These are phyloP conservation scores for Penicillium sp. DNA, from an alignment of 2,329 filamentous ascomycete genomes.

Conservation along the genomic window DNA sequence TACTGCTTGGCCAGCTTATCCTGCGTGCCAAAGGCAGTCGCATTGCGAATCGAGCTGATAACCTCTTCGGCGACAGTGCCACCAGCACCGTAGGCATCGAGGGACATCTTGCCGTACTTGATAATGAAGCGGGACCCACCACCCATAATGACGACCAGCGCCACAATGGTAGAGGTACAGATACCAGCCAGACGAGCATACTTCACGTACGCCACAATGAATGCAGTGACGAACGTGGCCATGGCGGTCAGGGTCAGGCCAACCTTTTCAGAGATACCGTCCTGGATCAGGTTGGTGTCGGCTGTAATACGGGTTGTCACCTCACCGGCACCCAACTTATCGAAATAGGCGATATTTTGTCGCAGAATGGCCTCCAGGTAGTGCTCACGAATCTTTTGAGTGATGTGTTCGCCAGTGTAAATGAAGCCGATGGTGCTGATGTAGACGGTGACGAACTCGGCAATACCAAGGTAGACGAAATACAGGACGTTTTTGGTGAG, in stretches of 20 bases:
- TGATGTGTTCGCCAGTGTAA: constrained; percentile 77
- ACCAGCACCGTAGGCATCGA: constrained; percentile 77
- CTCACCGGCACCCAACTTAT: constrained; percentile 88
- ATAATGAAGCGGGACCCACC: constrained; percentile 71
- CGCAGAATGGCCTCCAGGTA: constrained; percentile 81
- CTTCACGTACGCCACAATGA: constrained; percentile 84
- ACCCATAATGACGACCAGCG: constrained; percentile 76
- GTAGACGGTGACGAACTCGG: constrained; percentile 74
- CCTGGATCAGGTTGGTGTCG: constrained; percentile 90
- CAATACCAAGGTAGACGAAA: constrained; percentile 81
- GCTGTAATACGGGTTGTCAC: constrained; percentile 92
- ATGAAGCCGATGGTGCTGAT: constrained; percentile 85
- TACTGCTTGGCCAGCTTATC: constrained; percentile 87
- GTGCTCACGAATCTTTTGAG: constrained; percentile 73
- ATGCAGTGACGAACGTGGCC: constrained; percentile 82
- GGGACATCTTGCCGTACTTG: constrained; percentile 73
- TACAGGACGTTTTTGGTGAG: constrained; percentile 69
- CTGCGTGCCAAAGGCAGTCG: constrained; percentile 89
- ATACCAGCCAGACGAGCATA: constrained; percentile 95
- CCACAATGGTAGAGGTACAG: constrained; percentile 74
- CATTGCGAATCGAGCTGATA: constrained; percentile 87
- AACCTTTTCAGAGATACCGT: constrained; percentile 89
- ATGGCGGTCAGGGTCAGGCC: constrained; percentile 72
- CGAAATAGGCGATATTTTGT: constrained; percentile 90
- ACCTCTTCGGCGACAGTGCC: constrained; percentile 92